A percentile compares a stretch with the other conserved stretches of the same genome.
phyloP scores from a whole-genome alignment of 140 eudicot genomes.

The Oenanthe javanica region DNA sequence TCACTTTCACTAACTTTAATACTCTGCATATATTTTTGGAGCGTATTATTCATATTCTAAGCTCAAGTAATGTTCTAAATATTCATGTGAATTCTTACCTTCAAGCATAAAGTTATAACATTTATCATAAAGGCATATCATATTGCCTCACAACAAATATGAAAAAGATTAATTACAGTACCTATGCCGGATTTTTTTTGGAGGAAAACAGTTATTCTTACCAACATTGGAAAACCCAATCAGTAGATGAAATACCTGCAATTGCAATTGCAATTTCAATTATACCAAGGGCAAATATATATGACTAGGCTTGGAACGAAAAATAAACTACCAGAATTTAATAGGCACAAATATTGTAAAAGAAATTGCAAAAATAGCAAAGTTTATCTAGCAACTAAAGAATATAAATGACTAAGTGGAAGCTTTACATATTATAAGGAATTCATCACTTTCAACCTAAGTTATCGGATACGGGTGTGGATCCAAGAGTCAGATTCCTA shows the following conservation, averaged over 20 bases:
- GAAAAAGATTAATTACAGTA: background rate
- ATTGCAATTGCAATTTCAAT: conserved; percentile 25
- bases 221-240: conserved; percentile 84
- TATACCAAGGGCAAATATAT: background rate
- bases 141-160: background rate
- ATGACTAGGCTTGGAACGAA: background rate
- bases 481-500: no score
- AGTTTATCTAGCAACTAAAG: background rate
- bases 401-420: background rate
- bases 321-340: background rate
- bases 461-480: no score
- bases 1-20: background rate
- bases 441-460: background rate
- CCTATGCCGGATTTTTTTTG: background rate
- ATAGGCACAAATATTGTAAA: background rate
- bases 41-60: background rate
- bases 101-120: background rate
- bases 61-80: background rate
- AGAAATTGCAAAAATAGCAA: background rate
- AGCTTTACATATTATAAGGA: background rate
- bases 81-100: background rate
- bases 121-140: background rate
- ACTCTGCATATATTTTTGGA: background rate
- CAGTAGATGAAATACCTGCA: conserved; percentile 90
- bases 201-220: conserved; percentile 19